Evolutionary conservation across 2,329 filamentous ascomycete species (phyloP).

Genomic region (Beauveria pseudobassiana): DNA sequence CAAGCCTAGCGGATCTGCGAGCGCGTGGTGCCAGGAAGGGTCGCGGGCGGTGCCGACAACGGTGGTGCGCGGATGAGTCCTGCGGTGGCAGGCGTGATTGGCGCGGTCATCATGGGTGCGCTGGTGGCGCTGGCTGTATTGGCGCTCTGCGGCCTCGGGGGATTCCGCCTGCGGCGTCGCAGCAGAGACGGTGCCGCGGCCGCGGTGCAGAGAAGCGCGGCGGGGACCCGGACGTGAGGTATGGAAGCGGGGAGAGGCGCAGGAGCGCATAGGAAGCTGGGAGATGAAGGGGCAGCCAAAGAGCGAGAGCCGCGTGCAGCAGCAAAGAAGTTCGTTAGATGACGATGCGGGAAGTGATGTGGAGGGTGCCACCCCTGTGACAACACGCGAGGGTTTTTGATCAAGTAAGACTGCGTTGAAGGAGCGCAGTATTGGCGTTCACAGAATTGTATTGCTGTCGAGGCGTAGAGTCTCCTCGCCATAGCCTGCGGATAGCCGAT

Average conservation of each 20-base stretch:
- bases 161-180: conserved; percentile 24
- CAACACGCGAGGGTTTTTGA: conserved; percentile 32
- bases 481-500: no score
- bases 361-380: conserved; percentile 26
- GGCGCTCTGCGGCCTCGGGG: conserved; percentile 26
- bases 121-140: conserved; percentile 27
- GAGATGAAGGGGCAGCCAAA: conserved; percentile 29
- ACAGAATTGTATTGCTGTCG: no score
- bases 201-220: conserved; percentile 35
- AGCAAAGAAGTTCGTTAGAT: conserved; percentile 17
- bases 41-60: background rate
- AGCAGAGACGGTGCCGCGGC: conserved; percentile 23
- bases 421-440: no score
- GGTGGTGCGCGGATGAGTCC: conserved; percentile 22
- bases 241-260: conserved; percentile 32
- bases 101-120: conserved; percentile 32
- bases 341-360: conserved; percentile 30
- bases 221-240: conserved; percentile 35
- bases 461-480: no score
- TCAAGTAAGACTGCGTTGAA: background rate
- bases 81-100: conserved; percentile 38
- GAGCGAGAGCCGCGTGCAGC: conserved; percentile 18
- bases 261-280: conserved; percentile 44
- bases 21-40: conserved; percentile 30
- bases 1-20: conserved; percentile 16